A percentile compares a stretch with the other conserved stretches of the same genome.
phyloP scores from a whole-genome alignment of 1,284 basidiomycete genomes.

The Moesziomyces antarcticus region DNA sequence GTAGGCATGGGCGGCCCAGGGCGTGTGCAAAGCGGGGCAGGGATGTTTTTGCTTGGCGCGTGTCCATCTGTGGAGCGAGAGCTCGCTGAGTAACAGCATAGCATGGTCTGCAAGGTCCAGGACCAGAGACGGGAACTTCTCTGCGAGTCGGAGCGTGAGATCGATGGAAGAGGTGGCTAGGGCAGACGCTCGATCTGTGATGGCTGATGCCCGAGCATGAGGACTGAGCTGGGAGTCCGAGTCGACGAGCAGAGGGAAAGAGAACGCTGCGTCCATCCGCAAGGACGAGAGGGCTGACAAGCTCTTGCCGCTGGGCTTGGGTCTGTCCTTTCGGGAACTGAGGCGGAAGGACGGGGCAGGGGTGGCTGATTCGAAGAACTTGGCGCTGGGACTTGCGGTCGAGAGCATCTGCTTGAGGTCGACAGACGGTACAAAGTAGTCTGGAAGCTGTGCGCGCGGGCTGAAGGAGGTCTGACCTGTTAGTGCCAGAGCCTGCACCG shows the following conservation, averaged over 20 bases:
- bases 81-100: constrained; percentile 23
- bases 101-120: constrained; percentile 34
- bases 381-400: constrained; percentile 3
- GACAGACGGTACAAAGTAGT: constrained; percentile 27
- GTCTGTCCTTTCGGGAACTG: constrained; percentile 32
- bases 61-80: constrained; percentile 35
- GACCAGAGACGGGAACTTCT: constrained; percentile 14
- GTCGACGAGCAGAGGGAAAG: constrained; percentile 5
- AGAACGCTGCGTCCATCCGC: constrained; percentile 16
- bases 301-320: constrained; percentile 27
- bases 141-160: constrained; percentile 26
- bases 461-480: constrained; percentile 35
- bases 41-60: constrained; percentile 23
- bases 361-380: constrained; percentile 19
- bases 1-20: constrained; percentile 19
- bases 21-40: constrained; percentile 9
- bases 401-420: not conserved
- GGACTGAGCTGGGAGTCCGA: not conserved
- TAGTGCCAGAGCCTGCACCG: constrained; percentile 41
- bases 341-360: constrained; percentile 25
- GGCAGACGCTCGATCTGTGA: constrained; percentile 15
- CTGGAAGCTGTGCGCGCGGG: constrained; percentile 21
- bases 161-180: constrained; percentile 29
- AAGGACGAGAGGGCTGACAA: constrained; percentile 18
- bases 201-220: not conserved